phyloP scores from a whole-genome alignment of 768 basidiomycete genomes.

The Tubosaeta sp. region DNA sequence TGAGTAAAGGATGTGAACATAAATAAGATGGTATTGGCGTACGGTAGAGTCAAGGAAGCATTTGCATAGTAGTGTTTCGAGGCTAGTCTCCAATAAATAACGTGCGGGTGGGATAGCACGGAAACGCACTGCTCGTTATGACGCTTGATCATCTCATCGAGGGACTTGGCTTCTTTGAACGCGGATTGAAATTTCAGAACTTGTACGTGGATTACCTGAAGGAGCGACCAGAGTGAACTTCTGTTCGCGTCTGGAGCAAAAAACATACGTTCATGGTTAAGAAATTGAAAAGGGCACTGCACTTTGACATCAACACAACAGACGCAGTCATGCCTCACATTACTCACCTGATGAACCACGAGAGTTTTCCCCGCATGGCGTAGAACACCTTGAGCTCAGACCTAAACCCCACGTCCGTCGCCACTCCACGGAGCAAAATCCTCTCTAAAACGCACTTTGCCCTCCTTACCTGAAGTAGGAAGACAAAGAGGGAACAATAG shows the following conservation, averaged over 20 bases:
- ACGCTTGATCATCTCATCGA: conserved; percentile 71
- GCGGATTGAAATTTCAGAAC: conserved; percentile 54
- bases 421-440: conserved; percentile 58
- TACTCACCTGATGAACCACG: conserved; percentile 85
- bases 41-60: conserved; percentile 66
- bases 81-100: conserved; percentile 32
- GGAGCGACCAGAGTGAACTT: not conserved
- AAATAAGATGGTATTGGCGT: conserved; percentile 11
- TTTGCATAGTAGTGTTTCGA: conserved; percentile 54
- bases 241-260: not conserved
- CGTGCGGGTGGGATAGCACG: not conserved
- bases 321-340: not conserved
- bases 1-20: not conserved
- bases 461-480: conserved; percentile 68
- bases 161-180: conserved; percentile 50
- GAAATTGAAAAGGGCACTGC: conserved; percentile 63
- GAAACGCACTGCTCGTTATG: conserved; percentile 66
- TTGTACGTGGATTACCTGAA: conserved; percentile 66
- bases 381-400: conserved; percentile 67
- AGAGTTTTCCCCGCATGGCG: conserved; percentile 68
- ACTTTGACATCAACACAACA: conserved; percentile 1
- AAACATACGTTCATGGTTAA: conserved; percentile 63
- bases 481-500: conserved; percentile 66
- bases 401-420: conserved; percentile 30
- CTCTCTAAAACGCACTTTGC: conserved; percentile 69